These are phyloP conservation scores for Fusarium albosuccineum DNA, from an alignment of 2,329 filamentous ascomycete species.

Conservation along the genomic window DNA sequence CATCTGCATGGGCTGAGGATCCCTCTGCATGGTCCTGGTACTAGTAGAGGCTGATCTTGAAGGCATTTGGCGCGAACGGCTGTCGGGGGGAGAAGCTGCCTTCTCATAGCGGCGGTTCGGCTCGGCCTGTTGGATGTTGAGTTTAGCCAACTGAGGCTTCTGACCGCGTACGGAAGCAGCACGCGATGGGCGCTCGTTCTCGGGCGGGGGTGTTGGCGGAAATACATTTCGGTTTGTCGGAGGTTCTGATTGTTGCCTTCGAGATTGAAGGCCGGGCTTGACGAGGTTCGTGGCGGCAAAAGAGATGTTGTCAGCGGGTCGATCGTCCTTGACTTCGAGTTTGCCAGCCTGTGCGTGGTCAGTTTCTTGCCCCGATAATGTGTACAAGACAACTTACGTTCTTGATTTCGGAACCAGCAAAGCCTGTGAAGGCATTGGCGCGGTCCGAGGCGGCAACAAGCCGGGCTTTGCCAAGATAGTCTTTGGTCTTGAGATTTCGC, in stretches of 20 bases:
- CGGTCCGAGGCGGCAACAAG: constrained; percentile 90
- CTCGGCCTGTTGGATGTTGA: constrained; percentile 69
- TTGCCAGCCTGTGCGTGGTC: constrained; percentile 60
- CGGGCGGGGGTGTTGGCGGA: constrained; percentile 97
- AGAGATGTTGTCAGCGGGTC: constrained; percentile 86
- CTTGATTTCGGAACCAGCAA: constrained; percentile 83
- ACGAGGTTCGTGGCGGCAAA: constrained; percentile 95
- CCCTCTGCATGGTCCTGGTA: constrained; percentile 59
- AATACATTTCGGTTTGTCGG: constrained; percentile 85
- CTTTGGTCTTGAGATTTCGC: constrained; percentile 96
- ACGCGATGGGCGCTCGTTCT: constrained; percentile 78
- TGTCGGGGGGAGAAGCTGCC: constrained; percentile 61
- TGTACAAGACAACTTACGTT: constrained; percentile 63
- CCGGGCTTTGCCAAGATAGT: constrained; percentile 96
- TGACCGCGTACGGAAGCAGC: constrained; percentile 72
- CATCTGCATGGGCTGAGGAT: constrained; percentile 47
- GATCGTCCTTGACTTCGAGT: constrained; percentile 77
- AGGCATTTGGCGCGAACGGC: constrained; percentile 49
- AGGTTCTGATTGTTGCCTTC: constrained; percentile 87
- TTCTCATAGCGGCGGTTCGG: constrained; percentile 69
- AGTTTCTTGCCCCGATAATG: constrained; percentile 20
- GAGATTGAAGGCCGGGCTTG: constrained; percentile 83
- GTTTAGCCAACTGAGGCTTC: constrained; percentile 71
- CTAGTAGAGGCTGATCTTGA: constrained; percentile 61
- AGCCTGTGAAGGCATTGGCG: constrained; percentile 84